Evolutionary conservation across 805 yeast genomes (phyloP).

Genomic region (Candida namnaoensis): DNA sequence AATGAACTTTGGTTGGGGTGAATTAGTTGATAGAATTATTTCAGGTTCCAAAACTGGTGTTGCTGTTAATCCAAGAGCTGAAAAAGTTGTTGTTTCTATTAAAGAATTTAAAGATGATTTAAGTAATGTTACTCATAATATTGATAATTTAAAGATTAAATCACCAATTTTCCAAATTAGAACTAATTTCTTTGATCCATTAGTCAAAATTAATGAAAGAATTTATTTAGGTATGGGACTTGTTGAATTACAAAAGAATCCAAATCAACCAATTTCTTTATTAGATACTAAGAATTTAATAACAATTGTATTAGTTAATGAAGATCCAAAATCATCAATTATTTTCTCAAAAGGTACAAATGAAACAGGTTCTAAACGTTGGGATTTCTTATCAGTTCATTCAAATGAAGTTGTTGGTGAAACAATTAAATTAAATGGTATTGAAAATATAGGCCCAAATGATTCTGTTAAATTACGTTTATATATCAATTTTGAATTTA

Average conservation of each 20-base stretch:
- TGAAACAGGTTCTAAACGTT: constrained; percentile 37
- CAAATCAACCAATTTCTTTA: constrained; percentile 10
- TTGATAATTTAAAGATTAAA: constrained; percentile 23
- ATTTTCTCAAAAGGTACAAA: constrained; percentile 63
- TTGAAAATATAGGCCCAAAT: constrained; percentile 36
- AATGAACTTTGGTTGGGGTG: constrained; percentile 82
- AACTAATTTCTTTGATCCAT: constrained; percentile 56
- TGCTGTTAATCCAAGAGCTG: constrained; percentile 77
- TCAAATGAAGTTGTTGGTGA: constrained; percentile 72
- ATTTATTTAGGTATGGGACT: constrained; percentile 52
- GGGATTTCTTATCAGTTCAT: constrained; percentile 70
- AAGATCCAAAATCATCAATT: constrained; percentile 40
- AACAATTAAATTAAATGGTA: constrained; percentile 52
- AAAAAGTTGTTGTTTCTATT: constrained; percentile 55
- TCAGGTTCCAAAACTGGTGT: constrained; percentile 68
- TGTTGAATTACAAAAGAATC: constrained; percentile 18
- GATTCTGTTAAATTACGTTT: constrained; percentile 49
- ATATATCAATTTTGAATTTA: constrained; percentile 52
- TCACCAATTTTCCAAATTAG: constrained; percentile 58
- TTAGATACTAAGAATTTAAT: constrained; percentile 20
- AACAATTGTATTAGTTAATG: constrained; percentile 42
- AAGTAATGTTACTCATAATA: constrained; percentile 20
- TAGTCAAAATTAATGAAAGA: constrained; percentile 51
- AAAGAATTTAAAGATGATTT: constrained; percentile 58
- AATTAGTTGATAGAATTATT: constrained; percentile 67